A percentile compares a stretch with the other conserved stretches of the same genome.
phyloP scores from a whole-genome alignment of 169 alveolate species.

The Babesia bigemina region DNA sequence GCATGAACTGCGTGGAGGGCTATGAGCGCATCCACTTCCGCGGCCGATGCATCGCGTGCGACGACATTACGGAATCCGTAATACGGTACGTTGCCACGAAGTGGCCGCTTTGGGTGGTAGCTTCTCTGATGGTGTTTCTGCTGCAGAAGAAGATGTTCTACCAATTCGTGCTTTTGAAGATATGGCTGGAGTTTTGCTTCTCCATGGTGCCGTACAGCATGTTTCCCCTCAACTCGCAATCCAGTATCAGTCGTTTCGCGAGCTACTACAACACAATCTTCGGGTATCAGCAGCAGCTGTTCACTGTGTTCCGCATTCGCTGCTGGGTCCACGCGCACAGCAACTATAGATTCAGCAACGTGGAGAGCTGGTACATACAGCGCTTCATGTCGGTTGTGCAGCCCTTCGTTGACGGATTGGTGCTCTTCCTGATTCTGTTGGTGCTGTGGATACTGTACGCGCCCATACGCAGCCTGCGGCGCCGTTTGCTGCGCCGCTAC shows the following conservation, averaged over 20 bases:
- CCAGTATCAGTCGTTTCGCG: conserved; percentile 46
- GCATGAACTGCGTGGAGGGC: conserved; percentile 63
- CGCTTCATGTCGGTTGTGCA: conserved; percentile 26
- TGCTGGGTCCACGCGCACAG: conserved; percentile 7
- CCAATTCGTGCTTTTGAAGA: conserved; percentile 41
- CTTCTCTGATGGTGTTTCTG: conserved; percentile 5
- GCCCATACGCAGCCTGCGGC: neutral
- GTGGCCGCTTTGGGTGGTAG: conserved; percentile 30
- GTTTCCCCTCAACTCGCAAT: conserved; percentile 33
- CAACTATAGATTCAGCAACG: neutral
- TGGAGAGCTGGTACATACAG: conserved; percentile 50
- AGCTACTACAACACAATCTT: conserved; percentile 25
- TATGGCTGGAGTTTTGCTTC: conserved; percentile 48
- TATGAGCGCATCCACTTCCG: conserved; percentile 48
- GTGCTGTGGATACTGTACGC: neutral
- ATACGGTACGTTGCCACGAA: conserved; percentile 1
- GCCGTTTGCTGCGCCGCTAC: conserved; percentile 8
- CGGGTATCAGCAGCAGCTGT: conserved; percentile 40
- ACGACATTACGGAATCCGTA: conserved; percentile 3
- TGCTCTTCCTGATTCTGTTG: conserved; percentile 8
- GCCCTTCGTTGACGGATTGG: conserved; percentile 42
- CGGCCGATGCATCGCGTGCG: conserved; percentile 42
- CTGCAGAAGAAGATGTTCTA: conserved; percentile 12
- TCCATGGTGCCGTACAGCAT: conserved; percentile 69
- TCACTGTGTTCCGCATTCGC: conserved; percentile 31